Evolutionary conservation across 73 alveolate genomes (phyloP).

Genomic region (Tetrahymena thermophila): DNA sequence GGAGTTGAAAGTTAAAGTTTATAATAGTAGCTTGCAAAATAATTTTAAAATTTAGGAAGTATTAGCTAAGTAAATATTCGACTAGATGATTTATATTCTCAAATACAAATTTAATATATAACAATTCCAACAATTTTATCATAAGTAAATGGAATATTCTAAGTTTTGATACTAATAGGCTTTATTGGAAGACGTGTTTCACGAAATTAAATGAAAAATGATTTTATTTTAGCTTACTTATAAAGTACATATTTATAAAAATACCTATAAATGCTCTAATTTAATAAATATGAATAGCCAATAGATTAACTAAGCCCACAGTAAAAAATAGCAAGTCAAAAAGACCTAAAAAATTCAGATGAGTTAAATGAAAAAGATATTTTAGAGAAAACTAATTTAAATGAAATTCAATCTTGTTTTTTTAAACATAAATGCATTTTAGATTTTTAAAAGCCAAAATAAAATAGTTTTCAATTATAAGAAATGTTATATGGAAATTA

Average conservation of each 20-base stretch:
- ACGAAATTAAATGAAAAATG: too few relatives aligned
- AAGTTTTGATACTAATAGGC: neutral
- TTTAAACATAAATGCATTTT: neutral
- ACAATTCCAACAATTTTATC: neutral
- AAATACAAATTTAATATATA: too few relatives aligned
- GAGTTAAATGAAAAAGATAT: neutral
- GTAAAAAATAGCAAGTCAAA: too few relatives aligned
- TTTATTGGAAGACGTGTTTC: neutral
- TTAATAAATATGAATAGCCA: too few relatives aligned
- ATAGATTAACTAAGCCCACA: too few relatives aligned
- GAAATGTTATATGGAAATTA: too few relatives aligned
- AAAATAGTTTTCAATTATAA: too few relatives aligned
- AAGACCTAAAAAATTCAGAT: neutral
- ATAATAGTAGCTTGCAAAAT: too few relatives aligned
- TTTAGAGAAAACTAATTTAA: neutral
- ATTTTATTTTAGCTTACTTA: neutral
- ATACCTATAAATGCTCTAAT: too few relatives aligned
- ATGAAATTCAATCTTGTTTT: neutral
- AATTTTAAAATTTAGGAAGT: neutral
- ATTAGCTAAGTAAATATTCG: neutral
- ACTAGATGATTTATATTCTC: neutral
- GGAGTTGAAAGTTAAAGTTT: neutral
- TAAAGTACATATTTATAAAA: too few relatives aligned
- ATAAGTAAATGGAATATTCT: neutral
- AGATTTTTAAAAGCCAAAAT: neutral